These are phyloP conservation scores for Xylaria cubensis DNA, from an alignment of 495 filamentous ascomycete genomes.

Conservation along the genomic window DNA sequence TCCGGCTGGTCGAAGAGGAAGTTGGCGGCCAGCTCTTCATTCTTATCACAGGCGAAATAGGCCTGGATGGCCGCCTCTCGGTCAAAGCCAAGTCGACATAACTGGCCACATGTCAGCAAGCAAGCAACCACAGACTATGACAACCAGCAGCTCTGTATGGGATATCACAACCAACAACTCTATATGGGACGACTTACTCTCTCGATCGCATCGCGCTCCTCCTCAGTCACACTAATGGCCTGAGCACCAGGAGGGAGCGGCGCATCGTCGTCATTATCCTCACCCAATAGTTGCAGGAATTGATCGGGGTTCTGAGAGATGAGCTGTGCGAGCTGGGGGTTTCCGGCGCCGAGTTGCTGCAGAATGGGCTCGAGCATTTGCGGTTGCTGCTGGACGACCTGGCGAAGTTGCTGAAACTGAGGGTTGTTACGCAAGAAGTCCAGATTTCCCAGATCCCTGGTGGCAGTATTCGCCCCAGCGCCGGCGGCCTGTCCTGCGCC, in stretches of 20 bases:
- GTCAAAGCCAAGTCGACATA: constrained; percentile 90
- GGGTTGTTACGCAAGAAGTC: constrained; percentile 96
- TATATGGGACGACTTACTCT: constrained; percentile 68
- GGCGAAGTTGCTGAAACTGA: constrained; percentile 95
- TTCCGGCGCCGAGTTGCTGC: constrained; percentile 93
- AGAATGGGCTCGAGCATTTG: constrained; percentile 98
- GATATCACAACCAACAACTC: background rate
- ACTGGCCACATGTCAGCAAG: constrained; percentile 58
- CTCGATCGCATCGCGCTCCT: constrained; percentile 96
- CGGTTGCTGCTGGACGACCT: constrained; percentile 95
- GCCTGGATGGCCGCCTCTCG: constrained; percentile 95
- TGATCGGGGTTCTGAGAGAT: constrained; percentile 91
- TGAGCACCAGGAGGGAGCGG: constrained; percentile 87
- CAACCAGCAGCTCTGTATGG: background rate
- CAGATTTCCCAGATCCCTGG: constrained; percentile 73
- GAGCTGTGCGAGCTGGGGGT: constrained; percentile 89
- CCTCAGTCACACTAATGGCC: constrained; percentile 89
- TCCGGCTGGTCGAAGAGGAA: constrained; percentile 97
- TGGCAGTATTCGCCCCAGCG: constrained; percentile 55
- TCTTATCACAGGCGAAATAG: constrained; percentile 99
- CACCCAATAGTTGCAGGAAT: constrained; percentile 85
- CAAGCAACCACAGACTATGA: constrained; percentile 7
- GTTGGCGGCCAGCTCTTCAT: constrained; percentile 96
- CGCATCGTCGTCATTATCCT: constrained; percentile 76
- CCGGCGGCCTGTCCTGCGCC: constrained; percentile 51